phyloP scores from a whole-genome alignment of 2,329 filamentous ascomycete genomes.

The Colletotrichum falcatum region DNA sequence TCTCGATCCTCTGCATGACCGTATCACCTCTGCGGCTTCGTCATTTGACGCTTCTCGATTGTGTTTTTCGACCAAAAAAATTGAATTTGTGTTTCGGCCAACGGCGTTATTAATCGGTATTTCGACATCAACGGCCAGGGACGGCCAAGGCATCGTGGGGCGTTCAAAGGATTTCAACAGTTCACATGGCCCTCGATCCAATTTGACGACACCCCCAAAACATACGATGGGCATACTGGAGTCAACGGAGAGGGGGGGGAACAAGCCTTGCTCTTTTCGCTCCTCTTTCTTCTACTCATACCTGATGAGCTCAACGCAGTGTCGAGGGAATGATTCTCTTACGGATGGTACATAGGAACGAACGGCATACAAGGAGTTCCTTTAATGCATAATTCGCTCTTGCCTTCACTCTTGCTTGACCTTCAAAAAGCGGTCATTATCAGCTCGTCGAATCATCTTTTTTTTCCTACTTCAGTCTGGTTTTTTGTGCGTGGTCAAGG shows the following conservation, averaged over 20 bases:
- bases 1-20: neutral
- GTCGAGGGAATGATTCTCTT: constrained; percentile 22
- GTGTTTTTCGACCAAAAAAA: constrained; percentile 29
- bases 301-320: constrained; percentile 37
- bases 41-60: constrained; percentile 40
- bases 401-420: constrained; percentile 24
- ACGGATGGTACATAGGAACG: constrained; percentile 40
- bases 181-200: constrained; percentile 21
- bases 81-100: constrained; percentile 20
- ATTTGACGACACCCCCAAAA: constrained; percentile 29
- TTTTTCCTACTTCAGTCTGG: constrained; percentile 1
- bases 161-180: constrained; percentile 30
- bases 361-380: constrained; percentile 40
- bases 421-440: constrained; percentile 36
- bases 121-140: constrained; percentile 27
- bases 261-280: constrained; percentile 25
- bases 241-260: constrained; percentile 6
- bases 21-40: neutral
- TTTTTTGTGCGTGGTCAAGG: constrained; percentile 10
- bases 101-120: constrained; percentile 38
- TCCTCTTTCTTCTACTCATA: constrained; percentile 25
- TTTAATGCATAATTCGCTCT: constrained; percentile 43
- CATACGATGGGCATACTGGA: constrained; percentile 34
- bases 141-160: constrained; percentile 32
- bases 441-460: constrained; percentile 24